Evolutionary conservation across 2,329 filamentous ascomycete genomes (phyloP), one percentile per base, ranked within the genome.

Genomic region (Mycocentrospora acerina): DNA sequence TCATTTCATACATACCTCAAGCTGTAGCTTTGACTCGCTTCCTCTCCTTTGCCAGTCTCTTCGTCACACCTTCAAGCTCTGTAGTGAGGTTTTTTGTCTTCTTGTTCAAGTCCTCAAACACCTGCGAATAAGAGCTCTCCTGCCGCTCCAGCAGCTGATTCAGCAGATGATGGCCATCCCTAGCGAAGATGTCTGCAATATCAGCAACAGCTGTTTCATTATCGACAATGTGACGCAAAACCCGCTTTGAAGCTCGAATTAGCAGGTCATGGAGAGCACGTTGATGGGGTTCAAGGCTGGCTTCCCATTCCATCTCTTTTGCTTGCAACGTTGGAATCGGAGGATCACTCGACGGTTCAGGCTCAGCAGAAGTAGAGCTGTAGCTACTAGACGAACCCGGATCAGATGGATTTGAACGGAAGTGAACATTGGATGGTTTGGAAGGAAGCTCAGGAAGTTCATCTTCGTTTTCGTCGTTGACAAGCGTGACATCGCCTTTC

Each of bases 141-240:
- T 76, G 73, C 5, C 57, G 58, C 34, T 66, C 42, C 31, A 71
- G 61, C 13, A 77, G 55, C 14, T 68, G 55, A 24, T 71, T 57
- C 7, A 79, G 52, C 14, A 77, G 48, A n/a, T 55, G 60, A 43
- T 68, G 45, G 29, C 71, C 73, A 33, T 73, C 70, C 19, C 63
- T 55, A 24, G 60, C 64, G 46, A 73, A 79, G 16, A 66, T 67
- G 7, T 69, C 61, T 4, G 75, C 51, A 17, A 76, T 69, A 18
- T 71, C 63, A 4, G 55, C 57, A 17, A 76, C 63, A 1, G 69
- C 70, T 4, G 63, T 64, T 48, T 76, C 74, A 29, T 71, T 67
- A n/a, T 71, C 65, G 7, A 74, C 62, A 13, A 80, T 64, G 38
- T 76, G 68, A 2, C 56, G 66, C 7, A 72, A 51, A 8, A 79